phyloP scores from a whole-genome alignment of 768 basidiomycete genomes.

The Kwoniella dejecticola region DNA sequence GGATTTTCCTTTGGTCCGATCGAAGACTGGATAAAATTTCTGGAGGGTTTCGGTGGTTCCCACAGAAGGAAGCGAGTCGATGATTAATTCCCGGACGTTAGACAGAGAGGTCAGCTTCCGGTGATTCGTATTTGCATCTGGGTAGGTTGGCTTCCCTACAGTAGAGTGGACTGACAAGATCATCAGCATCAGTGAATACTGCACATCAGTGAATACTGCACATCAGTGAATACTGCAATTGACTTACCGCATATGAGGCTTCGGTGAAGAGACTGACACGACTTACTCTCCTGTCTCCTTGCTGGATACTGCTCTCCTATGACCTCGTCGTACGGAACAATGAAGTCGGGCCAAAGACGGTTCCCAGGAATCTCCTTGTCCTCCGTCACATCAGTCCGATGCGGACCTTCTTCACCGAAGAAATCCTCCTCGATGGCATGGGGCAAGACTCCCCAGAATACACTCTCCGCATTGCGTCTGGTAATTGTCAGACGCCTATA shows the following conservation, averaged over 20 bases:
- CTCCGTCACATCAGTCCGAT: neutral
- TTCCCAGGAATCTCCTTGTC: neutral
- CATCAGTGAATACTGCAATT: no score
- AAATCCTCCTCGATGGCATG: neutral
- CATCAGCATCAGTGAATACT: no score
- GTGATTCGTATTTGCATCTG: neutral
- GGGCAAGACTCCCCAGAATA: slow-evolving; percentile 2
- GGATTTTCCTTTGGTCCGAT: neutral
- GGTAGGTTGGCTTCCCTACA: neutral
- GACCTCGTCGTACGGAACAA: no score
- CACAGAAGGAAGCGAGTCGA: neutral
- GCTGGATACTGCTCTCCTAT: no score
- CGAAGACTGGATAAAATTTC: neutral
- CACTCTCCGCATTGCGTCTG: neutral
- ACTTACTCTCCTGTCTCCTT: no score
- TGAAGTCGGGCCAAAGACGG: no score
- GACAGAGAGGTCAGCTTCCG: neutral
- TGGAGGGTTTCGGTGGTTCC: neutral
- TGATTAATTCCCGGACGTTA: neutral
- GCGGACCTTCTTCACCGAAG: neutral
- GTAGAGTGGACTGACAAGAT: no score
- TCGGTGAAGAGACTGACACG: no score
- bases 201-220: no score
- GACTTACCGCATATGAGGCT: no score
- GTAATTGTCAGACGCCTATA: neutral